Evolutionary conservation across 257 asterid species (phyloP), one percentile per base, ranked within the genome.

Genomic region (Mentha longifolia): DNA sequence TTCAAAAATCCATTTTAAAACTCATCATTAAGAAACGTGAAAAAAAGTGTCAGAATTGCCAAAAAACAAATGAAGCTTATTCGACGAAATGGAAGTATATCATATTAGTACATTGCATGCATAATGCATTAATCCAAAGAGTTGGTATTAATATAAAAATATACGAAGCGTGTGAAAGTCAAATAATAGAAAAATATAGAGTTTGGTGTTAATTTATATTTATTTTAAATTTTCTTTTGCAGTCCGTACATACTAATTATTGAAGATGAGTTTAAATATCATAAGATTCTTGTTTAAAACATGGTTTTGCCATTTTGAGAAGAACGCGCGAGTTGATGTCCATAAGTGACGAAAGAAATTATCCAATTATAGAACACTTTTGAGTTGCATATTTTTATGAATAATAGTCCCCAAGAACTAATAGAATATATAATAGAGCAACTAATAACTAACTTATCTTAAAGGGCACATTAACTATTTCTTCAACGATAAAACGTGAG

Each of bases 391-490:
- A 13, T 19, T 54, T 12, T 56, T 8, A 28, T 16, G 17, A 54
- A 37, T n/a, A 10, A 37, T 15, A 43, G 66, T 56, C 47, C 13
- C 1, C 4, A 28, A 2, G 57, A 56, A 28, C 33, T 33, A 46
- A 19, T 60, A n/a, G n/a, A n/a, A n/a, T 37, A 39, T 12, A 45
- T 28, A 59, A 12, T 16, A 31, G 13, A 70, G 52, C 67, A 70
- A 70, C 75, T 17, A 49, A 31, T 47, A 71, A 46, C 68, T 60
- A 71, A 46, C 61, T 17, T 28, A 60, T 47, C 61, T 57, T 56
- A 70, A 43, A 56, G 66, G 35, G 4, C 3, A 43, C 17, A 42
- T 47, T 60, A 56, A 16, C 68, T 13, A 70, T 14, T 56, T 69
- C 57, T 56, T 41, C 46, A 46, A 70, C 11, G 11, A 59, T 19